Conservation (phyloP, 83 land plant genomes). For the Thuja plicata region DNA sequence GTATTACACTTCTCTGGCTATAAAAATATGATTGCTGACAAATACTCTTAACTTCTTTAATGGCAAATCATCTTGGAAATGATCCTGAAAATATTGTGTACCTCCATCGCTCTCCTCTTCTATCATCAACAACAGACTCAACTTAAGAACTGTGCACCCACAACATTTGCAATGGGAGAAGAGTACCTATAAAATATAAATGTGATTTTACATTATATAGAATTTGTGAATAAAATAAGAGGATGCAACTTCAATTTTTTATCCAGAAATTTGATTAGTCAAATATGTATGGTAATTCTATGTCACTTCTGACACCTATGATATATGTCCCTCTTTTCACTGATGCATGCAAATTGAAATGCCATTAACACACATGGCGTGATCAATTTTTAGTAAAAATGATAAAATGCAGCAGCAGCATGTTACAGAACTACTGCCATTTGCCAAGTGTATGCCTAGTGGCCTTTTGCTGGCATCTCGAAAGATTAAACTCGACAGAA, state of each 20-base stretch:
- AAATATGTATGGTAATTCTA: neutral
- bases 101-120: neutral
- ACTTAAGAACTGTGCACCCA: neutral
- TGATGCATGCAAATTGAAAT: neutral
- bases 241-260: neutral
- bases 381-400: neutral
- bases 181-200: neutral
- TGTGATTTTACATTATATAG: neutral
- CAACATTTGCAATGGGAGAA: neutral
- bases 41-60: neutral
- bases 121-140: neutral
- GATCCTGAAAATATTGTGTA: neutral
- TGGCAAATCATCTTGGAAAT: neutral
- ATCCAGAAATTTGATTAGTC: neutral
- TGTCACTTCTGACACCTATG: neutral
- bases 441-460: neutral
- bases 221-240: neutral
- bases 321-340: neutral
- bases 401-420: neutral
- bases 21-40: neutral
- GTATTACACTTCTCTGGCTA: neutral
- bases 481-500: neutral
- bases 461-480: neutral
- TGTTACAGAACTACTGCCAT: neutral
- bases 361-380: neutral